Evolutionary conservation across 148 eudicot genomes (phyloP).

Genomic region (Chenopodium berlandieri): DNA sequence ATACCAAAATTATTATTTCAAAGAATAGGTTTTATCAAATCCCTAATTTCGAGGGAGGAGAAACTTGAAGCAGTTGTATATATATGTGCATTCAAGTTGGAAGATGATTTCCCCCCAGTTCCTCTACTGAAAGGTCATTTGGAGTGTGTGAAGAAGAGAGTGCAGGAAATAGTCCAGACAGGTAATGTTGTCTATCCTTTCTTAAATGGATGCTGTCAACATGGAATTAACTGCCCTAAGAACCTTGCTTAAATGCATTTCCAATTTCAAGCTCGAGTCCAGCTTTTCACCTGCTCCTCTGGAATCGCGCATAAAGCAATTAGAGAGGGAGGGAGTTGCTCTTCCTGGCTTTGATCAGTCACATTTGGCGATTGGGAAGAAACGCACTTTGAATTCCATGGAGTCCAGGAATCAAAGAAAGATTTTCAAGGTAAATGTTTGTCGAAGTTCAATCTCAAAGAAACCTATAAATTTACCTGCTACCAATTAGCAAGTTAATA

Average conservation of each 20-base stretch:
- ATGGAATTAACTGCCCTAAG: not conserved
- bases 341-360: not conserved
- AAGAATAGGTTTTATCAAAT: no score
- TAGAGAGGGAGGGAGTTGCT: conserved; percentile 11
- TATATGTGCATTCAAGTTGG: no score
- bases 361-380: not conserved
- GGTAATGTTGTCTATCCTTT: no score
- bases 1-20: not conserved
- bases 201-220: not conserved
- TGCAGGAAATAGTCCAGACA: no score
- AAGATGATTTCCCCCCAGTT: no score
- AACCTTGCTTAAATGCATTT: conserved; percentile 1
- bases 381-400: not conserved
- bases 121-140: no score
- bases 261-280: conserved; percentile 17
- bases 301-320: conserved; percentile 11
- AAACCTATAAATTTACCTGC: not conserved
- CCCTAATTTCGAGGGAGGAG: no score
- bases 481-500: not conserved
- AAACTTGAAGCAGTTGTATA: no score
- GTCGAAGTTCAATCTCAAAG: no score
- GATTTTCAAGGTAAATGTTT: not conserved
- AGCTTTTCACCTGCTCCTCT: conserved; percentile 8
- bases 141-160: no score
- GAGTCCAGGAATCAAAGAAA: not conserved